A percentile compares a stretch with the other conserved stretches of the same genome.
These are phyloP conservation scores for Hysterium pulicare DNA, from an alignment of 2,329 filamentous ascomycete genomes.

Conservation along the genomic window DNA sequence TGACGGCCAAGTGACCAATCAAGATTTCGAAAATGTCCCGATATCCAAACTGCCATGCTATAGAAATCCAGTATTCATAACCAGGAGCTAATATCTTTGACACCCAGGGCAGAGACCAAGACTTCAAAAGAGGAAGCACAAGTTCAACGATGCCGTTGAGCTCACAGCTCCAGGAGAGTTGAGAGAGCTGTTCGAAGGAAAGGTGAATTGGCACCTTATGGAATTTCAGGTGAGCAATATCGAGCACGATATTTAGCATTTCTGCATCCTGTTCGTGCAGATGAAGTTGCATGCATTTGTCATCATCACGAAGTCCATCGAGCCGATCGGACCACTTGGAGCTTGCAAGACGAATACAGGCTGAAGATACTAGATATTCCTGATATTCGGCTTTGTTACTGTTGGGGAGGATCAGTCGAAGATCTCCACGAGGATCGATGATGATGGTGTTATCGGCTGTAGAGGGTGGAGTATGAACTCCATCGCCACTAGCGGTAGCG, in stretches of 20 bases:
- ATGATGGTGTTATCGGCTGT: no score
- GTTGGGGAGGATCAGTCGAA: background rate
- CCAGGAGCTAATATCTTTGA: background rate
- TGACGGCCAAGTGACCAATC: background rate
- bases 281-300: no score
- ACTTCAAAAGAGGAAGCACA: background rate
- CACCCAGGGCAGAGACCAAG: background rate
- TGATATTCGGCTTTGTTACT: no score
- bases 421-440: background rate
- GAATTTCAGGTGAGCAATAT: background rate
- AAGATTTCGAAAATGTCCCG: background rate
- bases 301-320: background rate
- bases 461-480: no score
- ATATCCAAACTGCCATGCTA: slow-evolving; percentile 1
- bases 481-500: no score
- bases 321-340: background rate
- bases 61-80: background rate
- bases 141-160: background rate
- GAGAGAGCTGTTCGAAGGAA: background rate
- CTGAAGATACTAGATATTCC: background rate
- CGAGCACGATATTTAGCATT: background rate
- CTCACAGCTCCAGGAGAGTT: background rate
- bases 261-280: background rate
- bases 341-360: slow-evolving; percentile 1
- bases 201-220: background rate